Evolutionary conservation across 2,329 filamentous ascomycete species (phyloP), one percentile per base, ranked within the genome.

Genomic region (Podosphaera leucotricha): DNA sequence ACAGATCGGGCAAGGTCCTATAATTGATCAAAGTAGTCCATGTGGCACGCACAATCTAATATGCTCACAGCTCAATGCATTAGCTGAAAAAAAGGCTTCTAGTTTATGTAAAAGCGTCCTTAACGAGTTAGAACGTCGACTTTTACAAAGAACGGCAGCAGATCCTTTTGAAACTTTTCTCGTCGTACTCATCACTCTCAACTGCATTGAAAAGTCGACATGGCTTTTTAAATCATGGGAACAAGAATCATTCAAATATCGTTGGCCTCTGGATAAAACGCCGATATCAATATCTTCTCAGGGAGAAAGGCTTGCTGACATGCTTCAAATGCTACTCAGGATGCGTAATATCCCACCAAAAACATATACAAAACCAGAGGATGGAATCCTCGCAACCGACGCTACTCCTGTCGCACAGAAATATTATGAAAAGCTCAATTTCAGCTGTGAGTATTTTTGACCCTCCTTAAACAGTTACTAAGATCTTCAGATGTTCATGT

Each of bases 161-260:
- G 65, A 72, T 44, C 68, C 68, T 26, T 75, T 75, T 52, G 67
- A 67, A 50, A 70, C 75, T 59, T 77, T 74, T 52, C 65, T 77
- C 19, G 68, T 72, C 2, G 67, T 71, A 2, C 57, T 78, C 45
- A 68, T 78, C 44, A 68, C 77, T 48, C 65, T 78, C 41, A 76
- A 75, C 53, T 76, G 72, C 50, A 64, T 77, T 13, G 75, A 79
- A 54, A 78, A 77, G 59, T 73, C 72, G 0, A 77, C 73, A 0
- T 79, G 74, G 75, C 69, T 71, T 0, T 77, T 77, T 60, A 75
- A 76, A 49, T 72, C 71, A 1, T 79, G 73, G 72, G 72, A 77
- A 51, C 70, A 77, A 54, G 66, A 72, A 45, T 68, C 70, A 42
- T 64, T 53, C 28, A 50, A 55, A 36, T 47, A 51, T 21, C 65